Evolutionary conservation across 139 green algal species (phyloP).

Genomic region (Trebouxia sp.): DNA sequence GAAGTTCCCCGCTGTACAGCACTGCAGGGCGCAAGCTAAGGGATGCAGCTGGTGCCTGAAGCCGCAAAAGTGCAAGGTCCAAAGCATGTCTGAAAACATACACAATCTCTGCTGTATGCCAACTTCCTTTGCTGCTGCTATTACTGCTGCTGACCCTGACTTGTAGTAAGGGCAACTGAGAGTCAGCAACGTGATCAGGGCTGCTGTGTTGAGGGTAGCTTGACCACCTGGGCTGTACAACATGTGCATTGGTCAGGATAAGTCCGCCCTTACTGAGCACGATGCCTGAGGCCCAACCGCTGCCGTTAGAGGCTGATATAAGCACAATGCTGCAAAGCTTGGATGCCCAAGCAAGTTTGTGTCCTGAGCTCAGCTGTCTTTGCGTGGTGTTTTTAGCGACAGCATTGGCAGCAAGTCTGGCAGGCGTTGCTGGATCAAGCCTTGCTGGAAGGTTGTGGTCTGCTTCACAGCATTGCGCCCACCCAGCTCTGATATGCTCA

Average conservation of each 20-base stretch:
- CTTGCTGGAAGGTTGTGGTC: neutral
- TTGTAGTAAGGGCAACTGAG: neutral
- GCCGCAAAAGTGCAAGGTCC: conserved; percentile 63
- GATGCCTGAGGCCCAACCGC: conserved; percentile 72
- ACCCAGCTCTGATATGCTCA: neutral
- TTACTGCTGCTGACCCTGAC: neutral
- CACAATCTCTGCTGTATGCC: conserved; percentile 30
- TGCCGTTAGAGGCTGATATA: neutral
- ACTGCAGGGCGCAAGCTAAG: neutral
- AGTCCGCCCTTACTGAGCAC: conserved; percentile 53
- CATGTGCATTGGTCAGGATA: conserved; percentile 85
- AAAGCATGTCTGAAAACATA: conserved; percentile 54
- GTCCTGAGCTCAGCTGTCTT: neutral
- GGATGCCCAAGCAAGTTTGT: neutral
- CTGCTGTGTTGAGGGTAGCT: neutral
- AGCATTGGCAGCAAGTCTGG: too few species aligned
- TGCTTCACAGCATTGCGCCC: neutral
- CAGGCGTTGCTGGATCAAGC: too few species aligned
- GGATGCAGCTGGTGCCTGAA: conserved; percentile 21
- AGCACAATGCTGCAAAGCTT: neutral
- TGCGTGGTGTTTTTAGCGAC: too few species aligned
- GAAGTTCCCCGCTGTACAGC: neutral
- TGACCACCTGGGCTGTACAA: conserved; percentile 30
- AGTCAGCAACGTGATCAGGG: neutral
- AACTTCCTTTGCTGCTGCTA: neutral